These are phyloP conservation scores for Mycena galericulata DNA, from an alignment of 768 basidiomycete species.

Conservation along the genomic window DNA sequence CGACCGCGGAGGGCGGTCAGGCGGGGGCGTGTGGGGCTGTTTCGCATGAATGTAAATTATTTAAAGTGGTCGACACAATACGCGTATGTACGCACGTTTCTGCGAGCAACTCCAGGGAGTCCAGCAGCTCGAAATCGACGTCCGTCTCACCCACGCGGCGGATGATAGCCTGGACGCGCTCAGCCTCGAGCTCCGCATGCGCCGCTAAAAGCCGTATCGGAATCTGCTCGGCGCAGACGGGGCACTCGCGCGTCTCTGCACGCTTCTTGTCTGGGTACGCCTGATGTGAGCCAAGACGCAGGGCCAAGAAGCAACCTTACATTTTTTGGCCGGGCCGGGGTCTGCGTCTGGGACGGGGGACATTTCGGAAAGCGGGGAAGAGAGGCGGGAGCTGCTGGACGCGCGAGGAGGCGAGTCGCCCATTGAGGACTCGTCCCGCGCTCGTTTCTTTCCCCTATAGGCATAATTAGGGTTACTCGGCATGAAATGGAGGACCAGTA, in stretches of 20 bases:
- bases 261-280: conserved; percentile 54
- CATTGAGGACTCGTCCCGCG: conserved; percentile 44
- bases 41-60: conserved; percentile 3
- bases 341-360: conserved; percentile 48
- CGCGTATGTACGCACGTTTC: conserved; percentile 62
- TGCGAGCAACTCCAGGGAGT: conserved; percentile 34
- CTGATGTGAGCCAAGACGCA: too few species aligned
- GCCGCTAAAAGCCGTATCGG: conserved; percentile 76
- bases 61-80: neutral
- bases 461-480: neutral
- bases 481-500: conserved; percentile 36
- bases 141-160: conserved; percentile 72
- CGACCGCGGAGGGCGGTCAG: conserved; percentile 55
- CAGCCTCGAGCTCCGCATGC: conserved; percentile 74
- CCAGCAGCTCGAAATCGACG: conserved; percentile 62
- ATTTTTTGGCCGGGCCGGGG: conserved; percentile 59
- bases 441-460: conserved; percentile 65
- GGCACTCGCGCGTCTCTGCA: conserved; percentile 81
- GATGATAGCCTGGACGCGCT: conserved; percentile 78
- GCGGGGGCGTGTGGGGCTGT: conserved; percentile 53
- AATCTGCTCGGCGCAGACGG: conserved; percentile 78
- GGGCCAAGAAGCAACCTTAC: conserved; percentile 49
- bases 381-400: conserved; percentile 19
- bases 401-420: conserved; percentile 39
- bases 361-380: conserved; percentile 44